Evolutionary conservation across 2,329 filamentous ascomycete genomes (phyloP).

Genomic region (Cercospora sp.): DNA sequence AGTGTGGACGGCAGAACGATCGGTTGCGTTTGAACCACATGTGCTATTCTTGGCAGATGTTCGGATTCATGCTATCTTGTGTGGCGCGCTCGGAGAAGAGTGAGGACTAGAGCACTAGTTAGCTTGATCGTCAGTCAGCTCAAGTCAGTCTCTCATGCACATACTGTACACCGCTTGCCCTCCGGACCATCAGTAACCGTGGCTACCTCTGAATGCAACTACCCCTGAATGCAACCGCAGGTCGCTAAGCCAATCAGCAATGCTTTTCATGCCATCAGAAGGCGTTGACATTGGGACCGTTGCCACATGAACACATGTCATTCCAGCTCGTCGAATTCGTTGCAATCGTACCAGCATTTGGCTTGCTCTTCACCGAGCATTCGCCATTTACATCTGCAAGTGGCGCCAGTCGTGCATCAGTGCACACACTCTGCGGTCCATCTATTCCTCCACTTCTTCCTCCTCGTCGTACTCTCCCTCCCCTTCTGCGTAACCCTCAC

Average conservation of each 20-base stretch:
- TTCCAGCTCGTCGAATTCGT: background rate
- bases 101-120: background rate
- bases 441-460: slow-evolving; percentile 12
- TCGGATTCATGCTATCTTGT: background rate
- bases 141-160: background rate
- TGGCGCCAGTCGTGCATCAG: background rate
- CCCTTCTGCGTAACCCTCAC: slow-evolving; percentile 28
- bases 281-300: background rate
- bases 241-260: too few species aligned
- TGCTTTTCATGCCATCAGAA: background rate
- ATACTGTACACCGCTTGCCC: background rate
- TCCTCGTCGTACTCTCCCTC: slow-evolving; percentile 31
- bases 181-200: background rate
- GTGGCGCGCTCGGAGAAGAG: background rate
- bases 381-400: background rate
- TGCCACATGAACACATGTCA: background rate
- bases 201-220: background rate
- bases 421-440: background rate
- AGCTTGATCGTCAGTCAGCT: background rate
- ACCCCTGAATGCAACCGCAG: too few species aligned
- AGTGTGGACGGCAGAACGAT: background rate
- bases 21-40: background rate
- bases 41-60: background rate
- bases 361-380: background rate
- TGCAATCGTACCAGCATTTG: background rate